Conservation (phyloP, 495 filamentous ascomycete species). For the Neurospora discreta region DNA sequence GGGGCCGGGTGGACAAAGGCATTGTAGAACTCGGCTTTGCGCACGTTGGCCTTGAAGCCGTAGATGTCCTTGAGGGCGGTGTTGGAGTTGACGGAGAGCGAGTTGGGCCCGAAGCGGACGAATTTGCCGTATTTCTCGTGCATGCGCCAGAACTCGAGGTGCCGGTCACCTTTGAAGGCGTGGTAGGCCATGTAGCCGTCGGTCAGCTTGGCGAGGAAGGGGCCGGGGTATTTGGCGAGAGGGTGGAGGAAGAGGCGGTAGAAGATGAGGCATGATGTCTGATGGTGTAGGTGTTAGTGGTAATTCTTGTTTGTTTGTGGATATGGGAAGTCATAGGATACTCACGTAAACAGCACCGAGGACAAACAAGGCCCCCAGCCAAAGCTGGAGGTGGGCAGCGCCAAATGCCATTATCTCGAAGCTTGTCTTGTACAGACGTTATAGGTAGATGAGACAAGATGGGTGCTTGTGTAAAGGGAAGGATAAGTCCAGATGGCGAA, state of each 20-base stretch:
- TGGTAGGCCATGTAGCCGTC: slow-evolving; percentile 46
- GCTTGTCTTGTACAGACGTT: not conserved
- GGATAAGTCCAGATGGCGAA: not conserved
- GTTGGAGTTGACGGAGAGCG: slow-evolving; percentile 46
- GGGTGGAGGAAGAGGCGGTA: slow-evolving; percentile 54
- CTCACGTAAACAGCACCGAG: slow-evolving; percentile 15
- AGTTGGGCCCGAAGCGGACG: slow-evolving; percentile 52
- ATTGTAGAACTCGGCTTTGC: slow-evolving; percentile 54
- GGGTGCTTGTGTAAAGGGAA: not conserved
- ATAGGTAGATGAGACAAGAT: not conserved
- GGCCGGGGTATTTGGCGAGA: slow-evolving; percentile 55
- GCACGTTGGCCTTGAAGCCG: slow-evolving; percentile 47
- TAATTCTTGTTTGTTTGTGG: not conserved
- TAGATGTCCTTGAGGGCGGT: slow-evolving; percentile 51
- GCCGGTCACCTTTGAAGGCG: slow-evolving; percentile 47
- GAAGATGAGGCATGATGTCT: slow-evolving; percentile 24
- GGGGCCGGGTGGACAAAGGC: slow-evolving; percentile 48
- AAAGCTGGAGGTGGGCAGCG: slow-evolving; percentile 19
- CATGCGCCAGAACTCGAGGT: slow-evolving; percentile 45
- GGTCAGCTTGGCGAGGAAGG: slow-evolving; percentile 45
- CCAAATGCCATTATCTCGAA: slow-evolving; percentile 14
- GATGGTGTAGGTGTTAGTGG: not conserved
- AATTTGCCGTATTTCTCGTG: slow-evolving; percentile 49
- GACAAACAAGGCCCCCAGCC: slow-evolving; percentile 14
- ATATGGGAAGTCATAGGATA: not conserved